Evolutionary conservation across 139 green algal genomes (phyloP).

Genomic region (Gonium pectorale): DNA sequence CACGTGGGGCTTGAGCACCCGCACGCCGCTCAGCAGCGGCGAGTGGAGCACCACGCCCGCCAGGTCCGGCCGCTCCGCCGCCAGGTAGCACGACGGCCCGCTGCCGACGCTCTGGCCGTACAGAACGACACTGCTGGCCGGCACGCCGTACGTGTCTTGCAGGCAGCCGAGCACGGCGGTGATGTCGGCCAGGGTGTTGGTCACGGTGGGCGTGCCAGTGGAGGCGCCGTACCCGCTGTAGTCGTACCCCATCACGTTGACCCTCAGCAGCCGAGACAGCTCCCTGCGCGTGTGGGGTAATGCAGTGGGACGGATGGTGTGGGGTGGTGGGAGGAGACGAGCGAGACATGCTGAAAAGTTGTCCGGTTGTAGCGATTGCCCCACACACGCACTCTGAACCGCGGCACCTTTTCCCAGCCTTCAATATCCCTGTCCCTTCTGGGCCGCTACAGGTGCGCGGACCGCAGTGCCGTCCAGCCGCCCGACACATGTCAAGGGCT

Average conservation of each 20-base stretch:
- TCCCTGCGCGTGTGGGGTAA: conserved; percentile 60
- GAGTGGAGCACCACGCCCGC: conserved; percentile 91
- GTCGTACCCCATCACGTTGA: conserved; percentile 87
- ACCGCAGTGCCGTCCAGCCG: no score
- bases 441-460: no score
- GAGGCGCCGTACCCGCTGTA: conserved; percentile 72
- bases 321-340: no score
- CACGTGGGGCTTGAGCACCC: conserved; percentile 86
- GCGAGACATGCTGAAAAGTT: no score
- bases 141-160: conserved; percentile 46
- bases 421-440: no score
- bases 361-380: no score
- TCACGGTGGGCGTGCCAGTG: conserved; percentile 59
- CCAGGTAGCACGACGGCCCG: conserved; percentile 78
- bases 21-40: conserved; percentile 89
- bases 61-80: conserved; percentile 61
- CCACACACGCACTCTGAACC: no score
- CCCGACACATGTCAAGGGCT: no score
- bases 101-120: conserved; percentile 92
- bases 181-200: conserved; percentile 76
- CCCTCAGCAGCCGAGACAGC: conserved; percentile 70
- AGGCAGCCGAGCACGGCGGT: conserved; percentile 65
- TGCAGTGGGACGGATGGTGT: no score
- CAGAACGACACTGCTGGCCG: conserved; percentile 71
- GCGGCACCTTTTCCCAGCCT: no score